Evolutionary conservation across 176 grass and related monocot species (phyloP).

Genomic region (Cenchrus americanus): DNA sequence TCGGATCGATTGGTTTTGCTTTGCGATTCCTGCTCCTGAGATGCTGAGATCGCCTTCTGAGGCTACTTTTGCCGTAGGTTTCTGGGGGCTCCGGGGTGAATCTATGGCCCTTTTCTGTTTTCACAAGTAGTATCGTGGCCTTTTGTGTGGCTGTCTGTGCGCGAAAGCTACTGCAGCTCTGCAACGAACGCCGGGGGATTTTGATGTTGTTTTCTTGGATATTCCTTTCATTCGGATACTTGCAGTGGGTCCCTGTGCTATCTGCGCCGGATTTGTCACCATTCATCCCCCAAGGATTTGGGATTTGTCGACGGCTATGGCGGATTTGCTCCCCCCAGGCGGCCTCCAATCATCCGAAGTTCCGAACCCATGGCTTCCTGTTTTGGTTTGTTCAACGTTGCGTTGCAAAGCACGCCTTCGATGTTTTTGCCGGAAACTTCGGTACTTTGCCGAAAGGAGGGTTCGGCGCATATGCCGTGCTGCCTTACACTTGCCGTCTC

Average conservation of each 20-base stretch:
- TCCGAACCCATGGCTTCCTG: not conserved
- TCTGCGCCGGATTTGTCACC: constrained; percentile 10
- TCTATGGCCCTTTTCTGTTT: not conserved
- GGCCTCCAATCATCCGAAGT: not conserved
- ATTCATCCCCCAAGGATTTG: not conserved
- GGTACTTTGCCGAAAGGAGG: not conserved
- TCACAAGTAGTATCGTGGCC: not conserved
- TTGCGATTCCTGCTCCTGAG: not conserved
- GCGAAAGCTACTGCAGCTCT: constrained; percentile 39
- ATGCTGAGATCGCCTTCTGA: constrained; percentile 18
- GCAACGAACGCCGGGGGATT: not conserved
- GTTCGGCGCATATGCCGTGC: not conserved
- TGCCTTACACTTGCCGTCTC: not conserved
- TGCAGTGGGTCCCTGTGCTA: not conserved
- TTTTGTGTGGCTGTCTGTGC: constrained; percentile 21
- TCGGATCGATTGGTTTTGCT: not conserved
- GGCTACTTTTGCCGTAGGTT: not conserved
- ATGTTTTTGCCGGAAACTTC: constrained; percentile 20
- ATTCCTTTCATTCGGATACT: not conserved
- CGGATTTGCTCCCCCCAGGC: constrained; percentile 27
- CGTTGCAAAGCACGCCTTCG: constrained; percentile 15
- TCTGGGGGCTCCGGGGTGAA: not conserved
- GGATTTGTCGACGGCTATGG: not conserved
- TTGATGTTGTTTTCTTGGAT: constrained; percentile 33
- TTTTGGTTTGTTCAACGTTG: constrained; percentile 8